These are phyloP conservation scores for Dryadomyces sulphureus DNA, from an alignment of 2,329 filamentous ascomycete genomes.

Conservation along the genomic window DNA sequence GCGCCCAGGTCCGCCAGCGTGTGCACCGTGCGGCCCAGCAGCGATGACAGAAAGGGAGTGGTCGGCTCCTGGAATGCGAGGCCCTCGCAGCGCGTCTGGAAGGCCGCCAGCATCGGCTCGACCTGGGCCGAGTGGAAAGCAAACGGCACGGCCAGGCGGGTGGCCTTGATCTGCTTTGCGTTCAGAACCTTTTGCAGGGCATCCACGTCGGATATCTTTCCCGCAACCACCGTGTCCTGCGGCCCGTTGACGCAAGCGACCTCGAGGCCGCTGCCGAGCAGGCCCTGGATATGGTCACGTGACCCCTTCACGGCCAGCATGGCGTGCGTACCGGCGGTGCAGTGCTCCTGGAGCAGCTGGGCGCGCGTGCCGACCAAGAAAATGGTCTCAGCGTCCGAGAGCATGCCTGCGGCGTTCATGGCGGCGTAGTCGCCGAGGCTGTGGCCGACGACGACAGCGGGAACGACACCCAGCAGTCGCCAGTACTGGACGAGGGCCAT, in stretches of 20 bases:
- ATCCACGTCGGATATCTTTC: slow-evolving; percentile 31
- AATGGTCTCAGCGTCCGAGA: slow-evolving; percentile 45
- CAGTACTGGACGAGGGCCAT: slow-evolving; percentile 28
- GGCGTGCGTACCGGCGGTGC: slow-evolving; percentile 22
- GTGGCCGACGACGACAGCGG: slow-evolving; percentile 30
- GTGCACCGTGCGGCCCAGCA: not conserved
- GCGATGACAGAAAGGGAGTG: not conserved
- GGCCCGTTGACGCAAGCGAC: slow-evolving; percentile 50
- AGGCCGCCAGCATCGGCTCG: not conserved
- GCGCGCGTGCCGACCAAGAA: slow-evolving; percentile 48
- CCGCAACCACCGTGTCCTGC: slow-evolving; percentile 45
- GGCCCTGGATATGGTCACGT: slow-evolving; percentile 7
- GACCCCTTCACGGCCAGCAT: slow-evolving; percentile 21
- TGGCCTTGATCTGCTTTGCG: not conserved
- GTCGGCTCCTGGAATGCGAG: not conserved
- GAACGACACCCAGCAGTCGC: slow-evolving; percentile 22
- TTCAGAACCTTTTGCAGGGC: too few species aligned
- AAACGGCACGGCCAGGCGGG: not conserved
- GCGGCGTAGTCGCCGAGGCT: slow-evolving; percentile 51
- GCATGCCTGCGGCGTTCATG: slow-evolving; percentile 44
- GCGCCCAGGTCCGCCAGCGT: too few species aligned
- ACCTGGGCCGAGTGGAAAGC: not conserved
- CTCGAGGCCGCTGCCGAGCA: slow-evolving; percentile 14
- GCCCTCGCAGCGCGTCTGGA: too few species aligned
- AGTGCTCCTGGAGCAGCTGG: slow-evolving; percentile 36